Evolutionary conservation across 495 filamentous ascomycete species (phyloP).

Genomic region (Pyrenopolyporus hunteri): DNA sequence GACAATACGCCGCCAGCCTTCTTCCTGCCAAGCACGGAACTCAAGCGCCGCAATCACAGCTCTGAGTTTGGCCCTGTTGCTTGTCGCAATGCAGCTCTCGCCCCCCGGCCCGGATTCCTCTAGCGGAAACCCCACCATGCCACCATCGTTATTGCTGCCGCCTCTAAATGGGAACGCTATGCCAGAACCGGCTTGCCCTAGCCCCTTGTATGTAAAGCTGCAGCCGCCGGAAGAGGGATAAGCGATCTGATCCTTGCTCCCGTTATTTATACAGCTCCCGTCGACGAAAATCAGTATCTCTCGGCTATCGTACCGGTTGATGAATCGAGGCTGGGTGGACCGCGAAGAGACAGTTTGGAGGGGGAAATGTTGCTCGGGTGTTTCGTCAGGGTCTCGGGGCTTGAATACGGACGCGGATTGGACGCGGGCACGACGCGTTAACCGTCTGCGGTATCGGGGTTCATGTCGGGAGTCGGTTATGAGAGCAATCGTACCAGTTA

Average conservation of each 20-base stretch:
- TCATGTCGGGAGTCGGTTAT: not conserved
- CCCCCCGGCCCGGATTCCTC: constrained; percentile 42
- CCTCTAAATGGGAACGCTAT: constrained; percentile 20
- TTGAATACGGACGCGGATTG: constrained; percentile 39
- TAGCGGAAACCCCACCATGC: constrained; percentile 41
- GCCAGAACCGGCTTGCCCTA: not conserved
- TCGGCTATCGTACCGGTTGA: constrained; percentile 47
- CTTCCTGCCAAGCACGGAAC: constrained; percentile 46
- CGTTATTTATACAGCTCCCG: constrained; percentile 51
- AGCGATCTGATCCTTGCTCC: constrained; percentile 14
- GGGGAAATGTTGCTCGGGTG: constrained; percentile 45
- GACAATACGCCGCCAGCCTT: constrained; percentile 51
- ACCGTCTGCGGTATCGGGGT: constrained; percentile 15
- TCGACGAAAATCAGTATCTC: constrained; percentile 52
- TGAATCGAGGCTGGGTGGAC: constrained; percentile 41
- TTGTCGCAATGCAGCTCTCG: constrained; percentile 38
- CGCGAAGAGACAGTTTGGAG: constrained; percentile 39
- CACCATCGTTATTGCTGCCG: constrained; percentile 6
- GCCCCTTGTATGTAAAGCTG: constrained; percentile 45
- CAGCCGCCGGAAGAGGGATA: constrained; percentile 41
- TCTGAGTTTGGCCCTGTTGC: constrained; percentile 53
- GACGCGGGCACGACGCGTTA: constrained; percentile 20
- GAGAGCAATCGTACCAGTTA: not conserved
- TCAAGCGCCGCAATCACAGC: constrained; percentile 52
- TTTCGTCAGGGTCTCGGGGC: constrained; percentile 29